Base-by-base conservation (phyloP, 345 rosid species). In the Cardiospermum halicacabum region DNA sequence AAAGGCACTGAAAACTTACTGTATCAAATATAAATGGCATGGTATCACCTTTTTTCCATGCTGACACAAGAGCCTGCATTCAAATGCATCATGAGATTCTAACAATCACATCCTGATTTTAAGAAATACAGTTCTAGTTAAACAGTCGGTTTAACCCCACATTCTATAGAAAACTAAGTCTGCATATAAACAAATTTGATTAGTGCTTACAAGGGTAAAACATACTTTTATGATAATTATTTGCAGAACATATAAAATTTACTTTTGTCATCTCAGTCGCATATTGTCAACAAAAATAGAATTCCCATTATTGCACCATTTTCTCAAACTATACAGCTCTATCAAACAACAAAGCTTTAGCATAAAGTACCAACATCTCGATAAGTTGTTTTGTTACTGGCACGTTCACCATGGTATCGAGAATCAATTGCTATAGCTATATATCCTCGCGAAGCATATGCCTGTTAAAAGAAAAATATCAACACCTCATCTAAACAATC, bases 11-110 rank as follows among this genome's bases (percentile, higher is more conserved):
- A 37, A 49, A 47, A 66, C 53, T 67, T 76, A 87, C 96, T 68
- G 92, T 84, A 75, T 87, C 96, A 75, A 76, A 90, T 78, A 93
- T 77, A 73, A 93, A 93, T 36, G 98, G 97, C 98, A 93, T 86
- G 27, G 88, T 87, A 58, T 84, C 82, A 50, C 97, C 96, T 11
- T 73, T 80, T 70, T 58, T 85, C 97, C 99, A 94, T 25, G 97
- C 79, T 59, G 96, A 85, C 12, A 91, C 74, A 62, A 94, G 87
- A 67, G 91, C 97, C 99, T 94, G 81, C 77, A 78, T 10, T 21
- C 42, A 72, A 74, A 58, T 48, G 22, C 25, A 58, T 36, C 25
- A 53, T 37, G 25, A 45, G 18, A 30, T 78, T 62, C 47, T 48
- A 22, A 57, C 9, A 11, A 59, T 43, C 30, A 49, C 49, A 55